phyloP scores from a whole-genome alignment of 2,329 filamentous ascomycete species.

The Chalara sp. region DNA sequence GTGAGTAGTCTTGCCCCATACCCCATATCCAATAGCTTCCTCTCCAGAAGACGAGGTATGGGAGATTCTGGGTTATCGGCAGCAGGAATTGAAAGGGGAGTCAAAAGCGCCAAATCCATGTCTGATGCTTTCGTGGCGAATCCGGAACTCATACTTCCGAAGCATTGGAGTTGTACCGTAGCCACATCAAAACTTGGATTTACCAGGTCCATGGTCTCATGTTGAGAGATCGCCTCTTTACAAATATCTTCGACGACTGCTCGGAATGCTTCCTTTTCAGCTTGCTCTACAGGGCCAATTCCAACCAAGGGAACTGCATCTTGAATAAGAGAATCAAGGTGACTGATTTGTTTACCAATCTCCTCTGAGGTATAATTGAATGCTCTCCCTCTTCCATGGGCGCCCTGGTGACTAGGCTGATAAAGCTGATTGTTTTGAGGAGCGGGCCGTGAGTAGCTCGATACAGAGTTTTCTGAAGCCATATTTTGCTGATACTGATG shows the following conservation, averaged over 20 bases:
- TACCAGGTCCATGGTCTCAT: conserved; percentile 38
- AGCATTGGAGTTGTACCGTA: conserved; percentile 65
- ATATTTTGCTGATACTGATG: no score
- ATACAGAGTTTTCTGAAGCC: no score
- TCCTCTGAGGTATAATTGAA: conserved; percentile 31
- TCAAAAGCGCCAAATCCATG: conserved; percentile 79
- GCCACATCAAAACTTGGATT: conserved; percentile 42
- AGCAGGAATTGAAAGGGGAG: conserved; percentile 49
- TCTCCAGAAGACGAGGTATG: conserved; percentile 70
- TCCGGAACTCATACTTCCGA: conserved; percentile 76
- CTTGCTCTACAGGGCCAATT: conserved; percentile 56
- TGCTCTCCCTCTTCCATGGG: conserved; percentile 11
- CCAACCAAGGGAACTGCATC: conserved; percentile 32
- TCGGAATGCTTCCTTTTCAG: conserved; percentile 67
- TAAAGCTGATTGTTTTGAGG: conserved; percentile 25
- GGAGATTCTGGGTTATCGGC: conserved; percentile 48
- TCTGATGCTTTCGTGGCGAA: conserved; percentile 86
- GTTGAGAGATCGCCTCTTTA: conserved; percentile 46
- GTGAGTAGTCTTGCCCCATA: conserved; percentile 73
- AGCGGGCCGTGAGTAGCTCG: conserved; percentile 1
- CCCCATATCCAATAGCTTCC: conserved; percentile 62
- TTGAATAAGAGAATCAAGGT: conserved; percentile 43
- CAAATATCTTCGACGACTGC: conserved; percentile 57
- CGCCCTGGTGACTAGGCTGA: conserved; percentile 16
- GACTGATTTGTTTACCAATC: conserved; percentile 38